Evolutionary conservation across 768 basidiomycete species (phyloP), one percentile per base, ranked within the genome.

Genomic region (Podaxis sp.): DNA sequence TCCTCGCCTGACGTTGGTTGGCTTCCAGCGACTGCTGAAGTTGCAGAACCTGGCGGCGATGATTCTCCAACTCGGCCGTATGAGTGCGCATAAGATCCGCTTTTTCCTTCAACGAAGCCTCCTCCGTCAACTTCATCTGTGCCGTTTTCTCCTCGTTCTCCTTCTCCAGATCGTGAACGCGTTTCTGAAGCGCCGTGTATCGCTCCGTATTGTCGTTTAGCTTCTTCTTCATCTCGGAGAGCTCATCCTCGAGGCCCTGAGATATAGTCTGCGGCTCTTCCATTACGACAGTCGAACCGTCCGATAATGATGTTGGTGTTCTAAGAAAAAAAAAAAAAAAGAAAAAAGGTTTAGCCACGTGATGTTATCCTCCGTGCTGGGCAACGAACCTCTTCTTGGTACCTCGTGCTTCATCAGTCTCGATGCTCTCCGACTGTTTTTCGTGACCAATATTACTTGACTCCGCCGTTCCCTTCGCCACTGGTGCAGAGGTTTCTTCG

Each of bases 271-370:
- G 19, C 12, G 57, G 37, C 22, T 59, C 57, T 25, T 59, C 57
- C 4, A 49, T 51, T 17, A 59, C 49, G 25, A 59, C 29, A 13
- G 57, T 59, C 13, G 57, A 50, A 17, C 47, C 57, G 19, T 49
- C 17, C 9, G 57, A 59, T 19, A 49, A 59, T 37, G 57, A 36
- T 15, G 57, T 38, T 22, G 57, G 37, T 59, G 37, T 37, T 50
- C 57, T 59, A 25, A n/a, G n/a, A 40, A 59, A 19, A 9, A 11
- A 13, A 6, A 12, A 27, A 27, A 27, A 43, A n/a, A 11, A 4
- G 0, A 29, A 29, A 33, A 33, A 9, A 33, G 33, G 33, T 11
- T 46, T 9, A 46, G 24, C 33, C 33, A 33, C 9, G 33, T 33
- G 33, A 33, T 40, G 19, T 59, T 13, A 40, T 37, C 2, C 8